These are phyloP conservation scores for Xylariaceae sp. DNA, from an alignment of 2,329 filamentous ascomycete genomes.

Conservation along the genomic window DNA sequence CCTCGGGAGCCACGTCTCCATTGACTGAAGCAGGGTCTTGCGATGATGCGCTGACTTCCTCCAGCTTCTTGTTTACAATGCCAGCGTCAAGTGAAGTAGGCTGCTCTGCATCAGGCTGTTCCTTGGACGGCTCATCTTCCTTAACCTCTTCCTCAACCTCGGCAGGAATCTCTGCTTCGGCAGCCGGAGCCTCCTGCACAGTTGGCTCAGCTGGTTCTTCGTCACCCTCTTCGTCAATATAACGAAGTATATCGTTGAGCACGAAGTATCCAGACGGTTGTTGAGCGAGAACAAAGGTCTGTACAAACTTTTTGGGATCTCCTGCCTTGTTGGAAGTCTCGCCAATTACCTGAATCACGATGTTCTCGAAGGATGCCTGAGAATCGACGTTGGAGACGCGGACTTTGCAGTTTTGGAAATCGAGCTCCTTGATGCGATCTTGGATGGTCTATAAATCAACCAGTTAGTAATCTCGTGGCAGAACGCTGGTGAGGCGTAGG, in stretches of 20 bases:
- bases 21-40: constrained; percentile 50
- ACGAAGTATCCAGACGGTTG: constrained; percentile 98
- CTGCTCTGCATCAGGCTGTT: constrained; percentile 46
- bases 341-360: constrained; percentile 97
- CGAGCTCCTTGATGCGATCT: constrained; percentile 89
- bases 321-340: constrained; percentile 94
- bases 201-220: constrained; percentile 64
- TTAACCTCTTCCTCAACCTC: constrained; percentile 40
- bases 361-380: constrained; percentile 89
- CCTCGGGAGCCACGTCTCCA: constrained; percentile 45
- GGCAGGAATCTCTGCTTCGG: constrained; percentile 38
- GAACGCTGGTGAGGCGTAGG: background rate
- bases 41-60: constrained; percentile 58
- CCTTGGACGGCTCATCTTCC: constrained; percentile 40
- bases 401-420: constrained; percentile 98
- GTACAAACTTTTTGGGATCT: constrained; percentile 93
- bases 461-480: constrained; percentile 2
- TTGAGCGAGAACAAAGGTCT: constrained; percentile 95
- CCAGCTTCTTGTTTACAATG: constrained; percentile 76
- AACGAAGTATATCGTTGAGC: constrained; percentile 96
- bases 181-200: constrained; percentile 32
- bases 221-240: constrained; percentile 83
- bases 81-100: constrained; percentile 46
- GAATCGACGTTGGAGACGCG: constrained; percentile 97
- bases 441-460: constrained; percentile 73